phyloP scores from a whole-genome alignment of 2,329 filamentous ascomycete genomes.

The Aspergillus hiratsukae region DNA sequence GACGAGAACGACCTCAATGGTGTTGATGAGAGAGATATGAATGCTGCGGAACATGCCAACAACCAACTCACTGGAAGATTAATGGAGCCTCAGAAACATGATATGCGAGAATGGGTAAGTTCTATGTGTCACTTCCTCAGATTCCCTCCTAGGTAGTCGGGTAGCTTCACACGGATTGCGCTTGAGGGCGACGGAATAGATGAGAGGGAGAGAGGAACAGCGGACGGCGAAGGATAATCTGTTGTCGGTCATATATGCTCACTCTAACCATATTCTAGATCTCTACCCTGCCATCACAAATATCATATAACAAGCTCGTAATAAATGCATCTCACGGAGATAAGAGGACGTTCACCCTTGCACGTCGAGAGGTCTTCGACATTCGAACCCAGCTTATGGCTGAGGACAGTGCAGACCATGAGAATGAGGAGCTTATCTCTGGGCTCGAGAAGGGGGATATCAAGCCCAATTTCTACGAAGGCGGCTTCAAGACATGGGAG shows the following conservation, averaged over 20 bases:
- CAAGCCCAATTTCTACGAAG: constrained; percentile 59
- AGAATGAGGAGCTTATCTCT: constrained; percentile 42
- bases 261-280: constrained; percentile 38
- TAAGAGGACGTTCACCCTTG: constrained; percentile 33
- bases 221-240: neutral
- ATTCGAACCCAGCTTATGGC: constrained; percentile 61
- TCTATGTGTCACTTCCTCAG: neutral
- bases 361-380: constrained; percentile 59
- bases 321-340: constrained; percentile 31
- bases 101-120: constrained; percentile 48
- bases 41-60: constrained; percentile 2
- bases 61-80: constrained; percentile 24
- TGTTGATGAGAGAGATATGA: constrained; percentile 9
- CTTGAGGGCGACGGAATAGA: neutral
- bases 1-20: constrained; percentile 33
- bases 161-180: neutral
- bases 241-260: neutral
- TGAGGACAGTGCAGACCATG: constrained; percentile 44
- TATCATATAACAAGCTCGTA: constrained; percentile 53
- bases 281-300: constrained; percentile 52
- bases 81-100: constrained; percentile 39
- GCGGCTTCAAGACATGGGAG: constrained; percentile 67
- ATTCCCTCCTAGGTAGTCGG: neutral
- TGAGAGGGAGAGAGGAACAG: neutral
- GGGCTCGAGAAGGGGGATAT: constrained; percentile 55